Evolutionary conservation across 2,329 filamentous ascomycete species (phyloP).

Genomic region (Chaetomium olivaceum): DNA sequence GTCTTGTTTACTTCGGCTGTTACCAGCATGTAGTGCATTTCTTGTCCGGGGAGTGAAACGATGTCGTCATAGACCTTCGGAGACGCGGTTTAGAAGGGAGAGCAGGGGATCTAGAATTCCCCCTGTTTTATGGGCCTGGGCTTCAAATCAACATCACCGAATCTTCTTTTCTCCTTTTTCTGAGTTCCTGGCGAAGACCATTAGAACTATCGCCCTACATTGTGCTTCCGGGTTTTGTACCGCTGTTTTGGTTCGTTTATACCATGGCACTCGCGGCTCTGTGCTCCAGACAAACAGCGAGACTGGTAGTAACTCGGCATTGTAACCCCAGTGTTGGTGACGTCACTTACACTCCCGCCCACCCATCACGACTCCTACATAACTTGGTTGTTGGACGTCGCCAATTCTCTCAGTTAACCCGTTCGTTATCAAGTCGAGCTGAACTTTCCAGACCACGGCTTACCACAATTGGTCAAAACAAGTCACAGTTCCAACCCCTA

Average conservation of each 20-base stretch:
- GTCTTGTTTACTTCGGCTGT: not conserved
- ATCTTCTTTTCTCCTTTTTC: not conserved
- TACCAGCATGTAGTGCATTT: not conserved
- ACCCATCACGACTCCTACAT: slow-evolving; percentile 10
- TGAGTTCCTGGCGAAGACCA: not conserved
- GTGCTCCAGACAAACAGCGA: not conserved
- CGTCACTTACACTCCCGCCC: slow-evolving; percentile 15
- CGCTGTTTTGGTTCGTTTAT: not conserved
- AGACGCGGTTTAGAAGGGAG: not conserved
- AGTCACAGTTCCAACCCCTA: not conserved
- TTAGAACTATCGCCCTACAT: not conserved
- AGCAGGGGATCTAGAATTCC: not conserved
- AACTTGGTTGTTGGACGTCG: not conserved
- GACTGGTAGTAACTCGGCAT: not conserved
- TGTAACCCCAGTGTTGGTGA: slow-evolving; percentile 2
- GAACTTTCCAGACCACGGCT: not conserved
- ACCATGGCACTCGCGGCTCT: not conserved
- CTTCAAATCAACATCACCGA: not conserved
- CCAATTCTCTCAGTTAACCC: not conserved
- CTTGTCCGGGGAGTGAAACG: not conserved
- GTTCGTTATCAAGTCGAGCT: not conserved
- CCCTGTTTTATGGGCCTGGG: not conserved
- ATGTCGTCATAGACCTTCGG: slow-evolving; percentile 13
- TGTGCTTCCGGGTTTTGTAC: not conserved
- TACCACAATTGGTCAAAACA: not conserved